Evolutionary conservation across 2,329 filamentous ascomycete species (phyloP).

Genomic region (Aspergillus hortae): DNA sequence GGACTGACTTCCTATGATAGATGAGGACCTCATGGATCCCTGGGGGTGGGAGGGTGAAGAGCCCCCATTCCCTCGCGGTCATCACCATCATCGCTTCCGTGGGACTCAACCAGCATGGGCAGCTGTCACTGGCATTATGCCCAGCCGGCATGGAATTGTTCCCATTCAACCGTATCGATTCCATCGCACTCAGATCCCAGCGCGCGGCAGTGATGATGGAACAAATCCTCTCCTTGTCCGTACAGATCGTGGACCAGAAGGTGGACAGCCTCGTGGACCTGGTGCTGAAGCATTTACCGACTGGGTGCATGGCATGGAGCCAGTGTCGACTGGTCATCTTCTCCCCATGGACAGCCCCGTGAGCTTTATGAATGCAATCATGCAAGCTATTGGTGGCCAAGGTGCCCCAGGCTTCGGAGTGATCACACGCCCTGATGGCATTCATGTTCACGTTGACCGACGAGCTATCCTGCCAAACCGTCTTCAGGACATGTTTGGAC

Average conservation of each 20-base stretch:
- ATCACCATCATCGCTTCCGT: conserved; percentile 55
- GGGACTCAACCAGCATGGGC: conserved; percentile 61
- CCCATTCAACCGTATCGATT: conserved; percentile 43
- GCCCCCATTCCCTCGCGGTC: conserved; percentile 38
- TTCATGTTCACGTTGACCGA: conserved; percentile 55
- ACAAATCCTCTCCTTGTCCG: conserved; percentile 82
- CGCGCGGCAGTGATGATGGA: conserved; percentile 69
- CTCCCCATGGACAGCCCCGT: conserved; percentile 50
- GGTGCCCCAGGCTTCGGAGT: conserved; percentile 41
- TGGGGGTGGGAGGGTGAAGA: conserved; percentile 56
- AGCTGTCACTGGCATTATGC: conserved; percentile 56
- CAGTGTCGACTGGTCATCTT: conserved; percentile 41
- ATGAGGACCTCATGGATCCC: conserved; percentile 39
- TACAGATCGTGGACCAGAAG: conserved; percentile 34
- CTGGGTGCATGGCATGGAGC: conserved; percentile 52
- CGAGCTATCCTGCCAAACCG: conserved; percentile 49
- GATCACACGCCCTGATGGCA: conserved; percentile 46
- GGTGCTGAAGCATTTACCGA: conserved; percentile 46
- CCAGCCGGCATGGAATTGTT: conserved; percentile 47
- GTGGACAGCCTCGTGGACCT: conserved; percentile 34
- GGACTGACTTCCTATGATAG: conserved; percentile 32
- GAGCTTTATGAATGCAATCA: conserved; percentile 56
- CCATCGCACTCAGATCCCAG: conserved; percentile 43
- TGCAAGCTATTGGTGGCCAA: conserved; percentile 51
- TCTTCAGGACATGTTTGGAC: conserved; percentile 48